Evolutionary conservation across 192 early-diverging fungal genomes (phyloP), one percentile per base, ranked within the genome.

Genomic region (Coemansia sp.): DNA sequence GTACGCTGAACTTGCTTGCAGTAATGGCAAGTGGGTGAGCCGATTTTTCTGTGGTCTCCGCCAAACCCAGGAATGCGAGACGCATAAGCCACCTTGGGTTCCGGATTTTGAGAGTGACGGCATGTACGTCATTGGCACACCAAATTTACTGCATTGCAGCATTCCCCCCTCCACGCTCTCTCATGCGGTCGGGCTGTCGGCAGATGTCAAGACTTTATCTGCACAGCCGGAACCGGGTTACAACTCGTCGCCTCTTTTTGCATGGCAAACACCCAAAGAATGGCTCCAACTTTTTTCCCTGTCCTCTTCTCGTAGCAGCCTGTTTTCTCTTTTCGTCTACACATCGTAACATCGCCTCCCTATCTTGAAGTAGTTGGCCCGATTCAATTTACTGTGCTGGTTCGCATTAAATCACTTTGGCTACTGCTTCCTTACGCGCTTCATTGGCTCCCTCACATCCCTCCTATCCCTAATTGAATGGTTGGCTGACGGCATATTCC

Each of bases 391-490:
- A 13, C 11, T 51, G 11, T 48, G 45, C 45, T 48, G 45, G 45
- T 48, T 23, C 48, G 11, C 48, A 26, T 13, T 10, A 50, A 26
- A 31, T 13, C 23, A 26, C 23, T 50, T 50, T 50, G 48, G 13
- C 11, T 50, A 50, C 51, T 55, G 26, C 26, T 33, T 23, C 24
- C 13, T 14, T 51, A 51, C 48, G 24, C 21, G 24, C 24, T 55
- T 55, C 14, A 55, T 55, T 55, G 51, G n/a, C 26, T 55, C 51
- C 51, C 51, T 31, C 24, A 16, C 24, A 28, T 55, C 51, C 51
- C 51, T 28, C 24, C 16, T 8, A 4, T 55, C 51, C 51, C 51
- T 55, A 33, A 16, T 55, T 14, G 28, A 16, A 2, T 7, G 16
- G 26, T 26, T 55, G 16, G 24, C 48, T 16, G 24, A 14, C 48